These are phyloP conservation scores for Phytophthora aleatoria DNA, from an alignment of 352 stramenopile species.

Conservation along the genomic window DNA sequence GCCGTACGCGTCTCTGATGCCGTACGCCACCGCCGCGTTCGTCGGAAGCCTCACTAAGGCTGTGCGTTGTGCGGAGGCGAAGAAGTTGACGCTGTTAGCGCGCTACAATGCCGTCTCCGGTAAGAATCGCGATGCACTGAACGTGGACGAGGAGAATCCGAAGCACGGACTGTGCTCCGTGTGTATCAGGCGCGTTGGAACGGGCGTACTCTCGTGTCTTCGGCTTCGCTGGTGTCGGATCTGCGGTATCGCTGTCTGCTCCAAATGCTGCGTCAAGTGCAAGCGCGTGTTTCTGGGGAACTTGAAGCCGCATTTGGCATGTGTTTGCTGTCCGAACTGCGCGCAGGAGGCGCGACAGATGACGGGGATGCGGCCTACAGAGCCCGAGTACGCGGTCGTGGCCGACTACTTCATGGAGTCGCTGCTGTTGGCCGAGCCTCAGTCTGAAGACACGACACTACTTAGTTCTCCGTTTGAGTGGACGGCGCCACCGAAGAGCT, in stretches of 20 bases:
- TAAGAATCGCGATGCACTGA: no score
- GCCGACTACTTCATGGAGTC: conserved; percentile 27
- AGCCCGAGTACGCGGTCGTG: conserved; percentile 27
- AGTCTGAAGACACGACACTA: conserved; percentile 1
- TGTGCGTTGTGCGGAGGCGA: no score
- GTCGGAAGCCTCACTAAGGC: conserved; percentile 31
- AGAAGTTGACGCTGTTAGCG: no score
- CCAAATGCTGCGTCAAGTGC: no score
- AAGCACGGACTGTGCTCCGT: no score
- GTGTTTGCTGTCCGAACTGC: conserved; percentile 37
- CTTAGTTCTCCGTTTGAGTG: conserved; percentile 1
- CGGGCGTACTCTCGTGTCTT: no score
- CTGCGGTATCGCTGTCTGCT: no score
- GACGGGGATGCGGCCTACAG: conserved; percentile 16
- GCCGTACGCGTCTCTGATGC: conserved; percentile 26
- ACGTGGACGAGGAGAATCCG: no score
- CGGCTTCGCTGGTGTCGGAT: no score
- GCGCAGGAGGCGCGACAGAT: conserved; percentile 18
- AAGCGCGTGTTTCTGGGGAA: no score
- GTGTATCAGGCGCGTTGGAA: no score
- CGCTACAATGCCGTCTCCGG: no score
- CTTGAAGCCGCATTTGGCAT: neutral
- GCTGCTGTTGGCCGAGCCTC: neutral
- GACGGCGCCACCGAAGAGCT: neutral
- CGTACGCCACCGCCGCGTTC: conserved; percentile 7